Evolutionary conservation across 2,329 filamentous ascomycete species (phyloP), one percentile per base, ranked within the genome.

Genomic region (Aspergillus caelatus): DNA sequence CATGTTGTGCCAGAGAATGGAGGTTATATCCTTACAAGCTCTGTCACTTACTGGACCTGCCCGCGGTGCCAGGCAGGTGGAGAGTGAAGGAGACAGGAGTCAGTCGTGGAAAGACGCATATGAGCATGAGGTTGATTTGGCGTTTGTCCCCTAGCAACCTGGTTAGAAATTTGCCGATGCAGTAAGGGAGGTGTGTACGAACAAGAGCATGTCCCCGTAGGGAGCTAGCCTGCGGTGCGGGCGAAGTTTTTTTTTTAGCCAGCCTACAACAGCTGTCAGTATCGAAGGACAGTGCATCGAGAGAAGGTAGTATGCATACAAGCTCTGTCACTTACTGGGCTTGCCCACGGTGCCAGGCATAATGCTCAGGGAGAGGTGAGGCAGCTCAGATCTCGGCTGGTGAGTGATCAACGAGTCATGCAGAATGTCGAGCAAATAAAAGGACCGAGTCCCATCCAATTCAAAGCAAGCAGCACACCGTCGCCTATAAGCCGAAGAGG

Each of bases 281-380:
- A 54, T 23, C 7, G 26, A 16, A 12, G 6, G 5, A 50, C 6
- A 16, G 41, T 34, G 14, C 6, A 12, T n/a, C 5, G 56, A 32
- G 16, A 12, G 14, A 30, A 19, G 50, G 16, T 19, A 8, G 16
- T 19, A 8, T 41, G 60, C 65, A 60, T 61, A 67, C 65, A 66
- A 61, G 57, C 56, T 64, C 65, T 67, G 64, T 66, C 62, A 61
- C 60, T 63, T 63, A 69, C 68, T 70, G 67, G 65, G 57, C 66
- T 43, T 45, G 63, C 53, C 63, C 68, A 57, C 67, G 58, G 48
- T 57, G 60, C 63, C 55, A 63, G 61, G 60, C 58, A 41, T 50
- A 50, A 62, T 65, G 65, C 63, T 67, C 63, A 61, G 43, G 54
- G 43, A 61, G 52, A 57, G 63, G 57, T 41, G 43, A 21, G 16